Evolutionary conservation across 1,284 basidiomycete species (phyloP), one percentile per base, ranked within the genome.

Genomic region (Apiotrichum siamense): DNA sequence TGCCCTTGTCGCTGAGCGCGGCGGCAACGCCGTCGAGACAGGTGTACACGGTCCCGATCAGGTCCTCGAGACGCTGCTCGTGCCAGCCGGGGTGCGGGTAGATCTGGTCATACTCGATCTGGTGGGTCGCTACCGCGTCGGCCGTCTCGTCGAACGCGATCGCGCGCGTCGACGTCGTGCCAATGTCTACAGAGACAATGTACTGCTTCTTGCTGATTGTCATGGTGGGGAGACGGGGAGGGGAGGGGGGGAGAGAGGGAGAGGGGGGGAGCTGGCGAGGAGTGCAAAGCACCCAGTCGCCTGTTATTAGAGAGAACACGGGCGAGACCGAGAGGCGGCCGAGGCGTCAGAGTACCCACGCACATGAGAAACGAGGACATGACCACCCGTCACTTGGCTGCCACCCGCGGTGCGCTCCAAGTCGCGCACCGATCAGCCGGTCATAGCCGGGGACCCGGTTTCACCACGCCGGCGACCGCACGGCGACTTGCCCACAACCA

Each of bases 61-160:
- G 87, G 69, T 94, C 91, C 44, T 81, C 77, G 1, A 89, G 82
- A 66, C 96, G 86, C 73, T 97, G 94, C 61, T 94, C 91, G 70
- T 97, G 94, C 94, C 94, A 97, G 13, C 89, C 88, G 3, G 89
- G 88, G 66, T 88, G 78, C 3, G 88, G 87, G 66, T 88, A 90
- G 71, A 92, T 89, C 67, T 94, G 91, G 43, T 87, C 83, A 66
- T 93, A 94, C 71, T 94, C 91, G 18, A 83, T 78, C 72, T 96
- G 92, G 66, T 88, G 83, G 67, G 87, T 82, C 2, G 87, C 86
- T 50, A 96, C 76, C 59, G 96, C 87, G 62, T 91, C 81, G 26
- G 92, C 93, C 64, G 85, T 78, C 67, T 86, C 79, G 78, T 97
- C 84, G 70, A 97, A 97, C 57, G 97, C 76, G 66, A 97, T 93